phyloP scores from a whole-genome alignment of 495 filamentous ascomycete genomes.

The Cercophora newfieldiana region DNA sequence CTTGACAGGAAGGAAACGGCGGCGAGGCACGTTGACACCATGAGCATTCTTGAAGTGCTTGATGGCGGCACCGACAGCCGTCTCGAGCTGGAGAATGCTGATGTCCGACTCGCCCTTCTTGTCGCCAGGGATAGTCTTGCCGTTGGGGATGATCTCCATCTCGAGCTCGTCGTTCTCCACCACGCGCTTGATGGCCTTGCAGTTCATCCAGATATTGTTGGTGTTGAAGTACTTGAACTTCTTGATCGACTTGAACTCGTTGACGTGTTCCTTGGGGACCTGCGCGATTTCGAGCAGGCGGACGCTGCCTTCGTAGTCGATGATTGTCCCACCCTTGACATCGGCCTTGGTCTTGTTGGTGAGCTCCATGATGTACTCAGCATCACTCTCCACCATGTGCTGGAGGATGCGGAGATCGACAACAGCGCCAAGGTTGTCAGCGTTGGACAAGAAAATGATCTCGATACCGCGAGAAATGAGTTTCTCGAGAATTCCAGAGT shows the following conservation, averaged over 20 bases:
- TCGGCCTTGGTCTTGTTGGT: conserved; percentile 99
- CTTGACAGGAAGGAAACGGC: conserved; percentile 99
- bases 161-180: conserved; percentile 98
- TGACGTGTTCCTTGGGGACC: conserved; percentile 99
- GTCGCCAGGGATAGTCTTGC: conserved; percentile 95
- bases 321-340: conserved; percentile 99
- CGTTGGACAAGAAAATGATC: conserved; percentile 98
- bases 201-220: conserved; percentile 99
- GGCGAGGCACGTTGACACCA: conserved; percentile 97
- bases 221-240: conserved; percentile 99
- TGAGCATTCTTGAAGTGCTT: conserved; percentile 98
- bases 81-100: conserved; percentile 97
- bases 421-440: conserved; percentile 97
- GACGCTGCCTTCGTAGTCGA: conserved; percentile 95
- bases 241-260: conserved; percentile 99
- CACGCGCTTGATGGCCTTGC: conserved; percentile 95
- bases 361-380: conserved; percentile 99
- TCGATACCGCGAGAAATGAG: conserved; percentile 92
- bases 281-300: conserved; percentile 98
- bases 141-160: conserved; percentile 99
- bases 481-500: conserved; percentile 96
- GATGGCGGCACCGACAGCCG: conserved; percentile 96
- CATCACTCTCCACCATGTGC: conserved; percentile 94
- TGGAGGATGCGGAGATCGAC: conserved; percentile 96
- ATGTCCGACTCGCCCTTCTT: conserved; percentile 99